Evolutionary conservation across 2,329 filamentous ascomycete genomes (phyloP).

Genomic region (Neurospora sp.): DNA sequence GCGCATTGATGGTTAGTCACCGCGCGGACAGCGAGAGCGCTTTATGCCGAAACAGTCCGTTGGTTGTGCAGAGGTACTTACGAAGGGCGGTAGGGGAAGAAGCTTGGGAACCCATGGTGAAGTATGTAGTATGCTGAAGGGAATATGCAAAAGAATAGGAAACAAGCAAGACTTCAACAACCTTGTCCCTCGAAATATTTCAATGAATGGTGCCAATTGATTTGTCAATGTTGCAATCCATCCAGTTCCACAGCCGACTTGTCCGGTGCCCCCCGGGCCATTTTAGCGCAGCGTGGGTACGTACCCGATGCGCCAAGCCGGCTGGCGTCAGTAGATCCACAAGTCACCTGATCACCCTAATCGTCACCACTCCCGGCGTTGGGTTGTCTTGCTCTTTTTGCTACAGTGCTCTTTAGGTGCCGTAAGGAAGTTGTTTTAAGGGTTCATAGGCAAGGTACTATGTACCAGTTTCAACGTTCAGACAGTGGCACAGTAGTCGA

Average conservation of each 20-base stretch:
- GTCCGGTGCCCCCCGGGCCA: background rate
- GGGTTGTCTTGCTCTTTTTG: background rate
- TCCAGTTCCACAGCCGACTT: background rate
- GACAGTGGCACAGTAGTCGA: too few relatives aligned
- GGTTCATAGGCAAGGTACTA: background rate
- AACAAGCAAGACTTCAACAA: slow-evolving; percentile 3
- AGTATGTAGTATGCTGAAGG: background rate
- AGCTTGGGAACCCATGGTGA: background rate
- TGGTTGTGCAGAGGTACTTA: slow-evolving; percentile 11
- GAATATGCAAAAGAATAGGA: background rate
- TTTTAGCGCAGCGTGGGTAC: background rate
- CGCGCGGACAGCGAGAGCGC: background rate
- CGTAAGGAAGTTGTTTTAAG: background rate
- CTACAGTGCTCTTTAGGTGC: background rate
- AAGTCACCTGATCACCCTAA: slow-evolving; percentile 12
- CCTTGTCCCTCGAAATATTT: slow-evolving; percentile 2
- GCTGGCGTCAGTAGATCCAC: slow-evolving; percentile 1
- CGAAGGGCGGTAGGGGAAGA: slow-evolving; percentile 14
- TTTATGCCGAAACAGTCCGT: background rate
- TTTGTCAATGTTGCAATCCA: slow-evolving; percentile 10
- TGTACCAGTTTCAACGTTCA: too few relatives aligned
- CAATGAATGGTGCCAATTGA: slow-evolving; percentile 4
- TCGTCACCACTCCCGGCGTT: slow-evolving; percentile 2
- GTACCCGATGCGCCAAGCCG: slow-evolving; percentile 3
- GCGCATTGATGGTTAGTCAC: background rate